Percentiles rank a stretch among this genome's conserved stretches.
phyloP scores from a whole-genome alignment of 2,329 filamentous ascomycete species.

The Ambrosiella cleistominuta region DNA sequence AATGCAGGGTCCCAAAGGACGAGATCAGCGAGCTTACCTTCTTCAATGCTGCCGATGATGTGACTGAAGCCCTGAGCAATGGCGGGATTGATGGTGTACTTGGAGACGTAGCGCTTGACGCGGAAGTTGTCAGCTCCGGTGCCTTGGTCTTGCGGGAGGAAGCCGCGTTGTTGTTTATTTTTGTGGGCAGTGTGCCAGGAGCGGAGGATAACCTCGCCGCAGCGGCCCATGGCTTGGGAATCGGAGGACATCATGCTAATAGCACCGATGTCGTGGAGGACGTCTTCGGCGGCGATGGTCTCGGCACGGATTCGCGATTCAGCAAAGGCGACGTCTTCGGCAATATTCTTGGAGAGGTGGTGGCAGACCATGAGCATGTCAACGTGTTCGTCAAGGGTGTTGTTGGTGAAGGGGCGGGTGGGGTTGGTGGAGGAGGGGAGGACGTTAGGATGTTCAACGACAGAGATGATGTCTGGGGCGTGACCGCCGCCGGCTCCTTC shows the following conservation, averaged over 20 bases:
- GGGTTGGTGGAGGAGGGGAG: slow-evolving; percentile 85
- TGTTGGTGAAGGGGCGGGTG: slow-evolving; percentile 73
- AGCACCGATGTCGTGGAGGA: slow-evolving; percentile 82
- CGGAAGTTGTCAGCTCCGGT: slow-evolving; percentile 76
- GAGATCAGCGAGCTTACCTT: slow-evolving; percentile 77
- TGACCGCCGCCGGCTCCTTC: slow-evolving; percentile 91
- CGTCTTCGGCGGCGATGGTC: slow-evolving; percentile 92
- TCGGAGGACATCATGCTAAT: slow-evolving; percentile 97
- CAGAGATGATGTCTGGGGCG: slow-evolving; percentile 86
- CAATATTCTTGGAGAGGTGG: slow-evolving; percentile 79
- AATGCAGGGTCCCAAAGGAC: slow-evolving; percentile 71
- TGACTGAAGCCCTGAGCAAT: slow-evolving; percentile 82
- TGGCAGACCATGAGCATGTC: slow-evolving; percentile 99
- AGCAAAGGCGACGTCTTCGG: slow-evolving; percentile 89
- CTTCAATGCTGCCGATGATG: slow-evolving; percentile 69
- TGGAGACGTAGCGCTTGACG: slow-evolving; percentile 82
- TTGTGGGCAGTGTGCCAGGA: slow-evolving; percentile 98
- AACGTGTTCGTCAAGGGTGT: slow-evolving; percentile 89
- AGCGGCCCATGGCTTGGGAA: slow-evolving; percentile 91
- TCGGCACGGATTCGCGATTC: slow-evolving; percentile 88
- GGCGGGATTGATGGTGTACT: slow-evolving; percentile 92
- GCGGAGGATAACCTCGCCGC: slow-evolving; percentile 78
- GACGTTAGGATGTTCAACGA: slow-evolving; percentile 77
- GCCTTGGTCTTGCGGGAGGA: slow-evolving; percentile 57
- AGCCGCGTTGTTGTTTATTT: slow-evolving; percentile 75